Evolutionary conservation across 495 filamentous ascomycete species (phyloP).

Genomic region (Lasiosphaeria miniovina): DNA sequence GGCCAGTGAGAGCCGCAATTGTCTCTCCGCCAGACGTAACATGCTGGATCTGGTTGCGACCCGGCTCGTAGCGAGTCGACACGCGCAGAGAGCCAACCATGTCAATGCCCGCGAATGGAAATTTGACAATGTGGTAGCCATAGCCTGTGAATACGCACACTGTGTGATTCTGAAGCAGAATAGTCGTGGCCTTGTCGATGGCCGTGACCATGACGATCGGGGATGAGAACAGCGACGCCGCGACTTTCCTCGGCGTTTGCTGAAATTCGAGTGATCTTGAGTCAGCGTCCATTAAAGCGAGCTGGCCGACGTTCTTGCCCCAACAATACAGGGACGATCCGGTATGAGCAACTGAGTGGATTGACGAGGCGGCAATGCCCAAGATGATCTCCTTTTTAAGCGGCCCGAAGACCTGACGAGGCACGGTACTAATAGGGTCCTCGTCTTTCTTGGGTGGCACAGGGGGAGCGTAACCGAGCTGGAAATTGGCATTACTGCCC

Average conservation of each 20-base stretch:
- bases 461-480: constrained; percentile 76
- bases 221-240: constrained; percentile 76
- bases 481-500: constrained; percentile 84
- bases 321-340: constrained; percentile 81
- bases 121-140: constrained; percentile 80
- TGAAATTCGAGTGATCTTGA: constrained; percentile 84
- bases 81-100: constrained; percentile 62
- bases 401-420: constrained; percentile 85
- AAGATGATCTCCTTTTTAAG: constrained; percentile 80
- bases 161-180: constrained; percentile 80
- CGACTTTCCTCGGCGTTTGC: constrained; percentile 77
- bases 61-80: constrained; percentile 63
- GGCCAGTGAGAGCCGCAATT: constrained; percentile 77
- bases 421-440: constrained; percentile 73
- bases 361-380: constrained; percentile 84
- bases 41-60: constrained; percentile 63
- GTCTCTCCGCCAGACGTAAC: constrained; percentile 83
- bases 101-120: constrained; percentile 68
- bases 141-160: constrained; percentile 93
- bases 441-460: constrained; percentile 59
- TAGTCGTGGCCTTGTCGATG: constrained; percentile 84
- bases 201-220: constrained; percentile 78
- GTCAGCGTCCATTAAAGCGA: constrained; percentile 92
- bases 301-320: constrained; percentile 92
- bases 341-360: constrained; percentile 89